Evolutionary conservation across 176 grass and related monocot genomes (phyloP).

Genomic region (Dendrocalamus sinicus): DNA sequence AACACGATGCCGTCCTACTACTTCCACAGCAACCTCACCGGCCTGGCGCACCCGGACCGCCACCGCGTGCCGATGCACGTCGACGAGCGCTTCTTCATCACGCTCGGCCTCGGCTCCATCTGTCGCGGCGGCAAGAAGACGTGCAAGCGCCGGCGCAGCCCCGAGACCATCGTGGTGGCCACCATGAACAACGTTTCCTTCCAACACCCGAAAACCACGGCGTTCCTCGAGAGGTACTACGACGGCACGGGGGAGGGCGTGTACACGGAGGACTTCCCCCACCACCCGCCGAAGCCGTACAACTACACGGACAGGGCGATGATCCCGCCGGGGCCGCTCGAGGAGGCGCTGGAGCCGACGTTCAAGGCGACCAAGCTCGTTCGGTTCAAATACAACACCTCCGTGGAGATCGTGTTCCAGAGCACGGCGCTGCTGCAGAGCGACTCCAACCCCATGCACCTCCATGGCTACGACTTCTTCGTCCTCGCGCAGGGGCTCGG

Average conservation of each 20-base stretch:
- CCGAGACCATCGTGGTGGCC: slow-evolving; percentile 43
- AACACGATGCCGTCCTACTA: slow-evolving; percentile 48
- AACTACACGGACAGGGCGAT: slow-evolving; percentile 50
- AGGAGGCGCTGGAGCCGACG: slow-evolving; percentile 30
- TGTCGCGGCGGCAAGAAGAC: neutral
- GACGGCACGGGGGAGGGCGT: neutral
- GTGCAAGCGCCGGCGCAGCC: neutral
- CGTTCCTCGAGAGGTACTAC: slow-evolving; percentile 58
- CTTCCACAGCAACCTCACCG: slow-evolving; percentile 39
- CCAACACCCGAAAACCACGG: slow-evolving; percentile 12
- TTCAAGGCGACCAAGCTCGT: slow-evolving; percentile 51
- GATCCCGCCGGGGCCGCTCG: neutral
- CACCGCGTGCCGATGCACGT: slow-evolving; percentile 24
- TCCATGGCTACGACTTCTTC: slow-evolving; percentile 67
- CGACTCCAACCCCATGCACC: slow-evolving; percentile 76
- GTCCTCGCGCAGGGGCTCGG: slow-evolving; percentile 56
- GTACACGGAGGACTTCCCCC: slow-evolving; percentile 45
- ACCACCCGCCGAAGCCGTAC: slow-evolving; percentile 40
- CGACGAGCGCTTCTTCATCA: slow-evolving; percentile 46
- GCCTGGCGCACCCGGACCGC: neutral
- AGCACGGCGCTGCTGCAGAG: slow-evolving; percentile 54
- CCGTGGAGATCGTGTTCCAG: slow-evolving; percentile 69
- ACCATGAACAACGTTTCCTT: slow-evolving; percentile 79
- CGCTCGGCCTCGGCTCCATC: slow-evolving; percentile 36
- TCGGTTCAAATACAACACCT: slow-evolving; percentile 47